Percentiles rank a stretch among this genome's conserved stretches.
These are phyloP conservation scores for Chlorella sp. DNA, from an alignment of 139 green algal genomes.

Conservation along the genomic window DNA sequence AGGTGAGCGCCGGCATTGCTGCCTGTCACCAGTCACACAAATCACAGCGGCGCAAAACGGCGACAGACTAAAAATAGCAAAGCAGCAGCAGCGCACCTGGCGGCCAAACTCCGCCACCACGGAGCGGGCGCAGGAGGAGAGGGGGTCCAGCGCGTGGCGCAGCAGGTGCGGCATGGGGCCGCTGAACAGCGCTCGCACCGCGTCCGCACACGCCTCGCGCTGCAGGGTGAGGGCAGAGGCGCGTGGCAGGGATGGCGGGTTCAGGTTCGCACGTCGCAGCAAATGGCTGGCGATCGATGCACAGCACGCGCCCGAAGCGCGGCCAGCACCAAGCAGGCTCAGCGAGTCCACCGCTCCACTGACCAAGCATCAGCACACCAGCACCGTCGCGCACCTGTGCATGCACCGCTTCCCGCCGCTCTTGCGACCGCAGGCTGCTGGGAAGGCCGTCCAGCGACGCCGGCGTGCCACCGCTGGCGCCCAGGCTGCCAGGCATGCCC, in stretches of 20 bases:
- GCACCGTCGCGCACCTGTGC: neutral
- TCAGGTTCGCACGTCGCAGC: neutral
- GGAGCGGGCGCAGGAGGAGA: slow-evolving; percentile 62
- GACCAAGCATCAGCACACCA: neutral
- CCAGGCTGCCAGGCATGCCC: neutral
- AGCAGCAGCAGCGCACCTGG: slow-evolving; percentile 11
- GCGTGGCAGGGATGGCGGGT: neutral
- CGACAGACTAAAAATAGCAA: too few relatives aligned
- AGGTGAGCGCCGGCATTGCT: too few relatives aligned
- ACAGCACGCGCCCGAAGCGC: neutral
- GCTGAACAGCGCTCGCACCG: slow-evolving; percentile 59
- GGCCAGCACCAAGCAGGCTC: neutral
- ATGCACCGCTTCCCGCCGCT: neutral
- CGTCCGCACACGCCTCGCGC: slow-evolving; percentile 30
- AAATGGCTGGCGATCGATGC: neutral
- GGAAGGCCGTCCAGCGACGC: neutral
- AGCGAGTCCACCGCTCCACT: neutral
- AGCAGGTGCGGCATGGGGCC: slow-evolving; percentile 63
- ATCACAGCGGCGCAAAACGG: too few relatives aligned
- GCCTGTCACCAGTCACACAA: too few relatives aligned
- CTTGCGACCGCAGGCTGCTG: neutral
- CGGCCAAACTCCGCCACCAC: slow-evolving; percentile 47
- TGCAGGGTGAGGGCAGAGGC: neutral
- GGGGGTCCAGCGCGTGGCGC: slow-evolving; percentile 62
- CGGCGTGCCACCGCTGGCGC: slow-evolving; percentile 4